A percentile compares a stretch with the other conserved stretches of the same genome.
Evolutionary conservation across 768 basidiomycete genomes (phyloP).

Genomic region (Chalciporus chontae): DNA sequence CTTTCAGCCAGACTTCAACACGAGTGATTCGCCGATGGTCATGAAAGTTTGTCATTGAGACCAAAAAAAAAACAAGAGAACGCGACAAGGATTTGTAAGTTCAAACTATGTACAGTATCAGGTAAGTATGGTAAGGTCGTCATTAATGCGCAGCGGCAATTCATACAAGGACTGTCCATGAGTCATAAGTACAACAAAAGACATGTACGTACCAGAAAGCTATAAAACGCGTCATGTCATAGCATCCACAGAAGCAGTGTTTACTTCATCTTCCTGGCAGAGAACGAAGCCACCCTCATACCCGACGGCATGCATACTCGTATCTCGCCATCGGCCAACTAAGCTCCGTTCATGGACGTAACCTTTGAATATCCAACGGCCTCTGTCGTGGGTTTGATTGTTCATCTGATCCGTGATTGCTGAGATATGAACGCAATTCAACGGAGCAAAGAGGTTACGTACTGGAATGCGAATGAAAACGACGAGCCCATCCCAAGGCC

Average conservation of each 20-base stretch:
- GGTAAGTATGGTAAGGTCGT: slow-evolving; percentile 12
- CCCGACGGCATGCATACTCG: slow-evolving; percentile 37
- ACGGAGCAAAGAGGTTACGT: slow-evolving; percentile 16
- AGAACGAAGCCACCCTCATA: slow-evolving; percentile 49
- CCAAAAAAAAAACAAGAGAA: not conserved
- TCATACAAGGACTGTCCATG: not conserved
- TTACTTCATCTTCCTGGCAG: slow-evolving; percentile 30
- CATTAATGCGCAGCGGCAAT: slow-evolving; percentile 13
- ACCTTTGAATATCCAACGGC: slow-evolving; percentile 51
- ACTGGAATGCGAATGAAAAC: slow-evolving; percentile 46
- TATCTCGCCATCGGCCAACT: slow-evolving; percentile 55
- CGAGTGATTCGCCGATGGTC: not conserved
- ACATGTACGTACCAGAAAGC: slow-evolving; percentile 4
- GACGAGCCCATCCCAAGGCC: slow-evolving; percentile 50
- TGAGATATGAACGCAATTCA: slow-evolving; percentile 1
- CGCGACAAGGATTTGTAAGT: not conserved
- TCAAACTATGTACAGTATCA: not conserved
- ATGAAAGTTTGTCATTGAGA: not conserved
- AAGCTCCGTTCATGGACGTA: slow-evolving; percentile 49
- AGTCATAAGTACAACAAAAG: slow-evolving; percentile 12
- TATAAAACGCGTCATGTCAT: slow-evolving; percentile 18
- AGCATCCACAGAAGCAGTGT: slow-evolving; percentile 11
- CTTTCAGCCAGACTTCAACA: not conserved
- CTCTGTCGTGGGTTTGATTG: slow-evolving; percentile 27
- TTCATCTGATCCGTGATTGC: slow-evolving; percentile 32